Conservation (phyloP, 306 rosid species). For the Dicorynia guianensis region DNA sequence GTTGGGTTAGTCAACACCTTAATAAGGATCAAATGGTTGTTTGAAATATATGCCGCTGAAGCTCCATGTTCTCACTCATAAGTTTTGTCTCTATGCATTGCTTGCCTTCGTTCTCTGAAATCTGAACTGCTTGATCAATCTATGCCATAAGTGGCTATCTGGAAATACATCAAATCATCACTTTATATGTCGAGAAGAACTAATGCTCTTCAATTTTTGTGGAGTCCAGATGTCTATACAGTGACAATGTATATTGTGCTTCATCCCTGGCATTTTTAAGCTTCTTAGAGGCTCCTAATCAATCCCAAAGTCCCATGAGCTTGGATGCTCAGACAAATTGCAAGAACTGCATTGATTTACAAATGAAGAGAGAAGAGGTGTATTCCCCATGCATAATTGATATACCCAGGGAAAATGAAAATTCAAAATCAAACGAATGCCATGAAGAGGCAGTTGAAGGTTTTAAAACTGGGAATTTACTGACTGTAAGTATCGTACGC, state of each 20-base stretch:
- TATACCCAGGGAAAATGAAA: conserved; percentile 62
- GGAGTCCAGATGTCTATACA: conserved; percentile 71
- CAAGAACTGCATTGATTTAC: conserved; percentile 65
- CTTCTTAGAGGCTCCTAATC: conserved; percentile 68
- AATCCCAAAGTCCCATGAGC: conserved; percentile 55
- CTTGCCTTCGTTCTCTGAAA: conserved; percentile 33
- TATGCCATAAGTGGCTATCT: conserved; percentile 15
- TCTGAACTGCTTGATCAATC: conserved; percentile 33
- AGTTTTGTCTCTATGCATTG: neutral
- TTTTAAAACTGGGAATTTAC: conserved; percentile 61
- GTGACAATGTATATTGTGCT: conserved; percentile 53
- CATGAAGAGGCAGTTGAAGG: conserved; percentile 66
- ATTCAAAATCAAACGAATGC: conserved; percentile 57
- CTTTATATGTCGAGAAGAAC: conserved; percentile 2
- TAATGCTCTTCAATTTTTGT: conserved; percentile 35
- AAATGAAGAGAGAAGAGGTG: conserved; percentile 53
- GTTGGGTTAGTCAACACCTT: conserved; percentile 19
- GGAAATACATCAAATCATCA: conserved; percentile 20
- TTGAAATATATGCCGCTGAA: neutral
- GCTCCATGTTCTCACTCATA: conserved; percentile 16
- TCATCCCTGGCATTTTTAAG: conserved; percentile 66
- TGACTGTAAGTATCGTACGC: conserved; percentile 60
- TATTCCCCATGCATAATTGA: conserved; percentile 72
- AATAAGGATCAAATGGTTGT: conserved; percentile 32
- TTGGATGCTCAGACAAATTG: conserved; percentile 59